These are phyloP conservation scores for Agrocybe pediades DNA, from an alignment of 768 basidiomycete genomes.

Conservation along the genomic window DNA sequence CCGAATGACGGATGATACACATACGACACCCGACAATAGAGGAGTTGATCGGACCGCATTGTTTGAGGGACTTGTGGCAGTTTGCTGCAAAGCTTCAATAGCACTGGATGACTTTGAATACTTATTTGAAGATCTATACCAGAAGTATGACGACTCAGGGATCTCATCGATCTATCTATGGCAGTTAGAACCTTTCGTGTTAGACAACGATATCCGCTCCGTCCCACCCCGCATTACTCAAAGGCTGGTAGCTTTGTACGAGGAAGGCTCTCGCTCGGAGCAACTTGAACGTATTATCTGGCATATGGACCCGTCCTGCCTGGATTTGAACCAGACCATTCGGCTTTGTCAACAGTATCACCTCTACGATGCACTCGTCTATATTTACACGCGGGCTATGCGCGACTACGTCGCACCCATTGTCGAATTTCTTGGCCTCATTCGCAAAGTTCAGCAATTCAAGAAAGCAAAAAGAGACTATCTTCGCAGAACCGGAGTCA, in stretches of 20 bases:
- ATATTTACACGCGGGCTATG: slow-evolving; percentile 89
- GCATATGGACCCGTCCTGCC: slow-evolving; percentile 89
- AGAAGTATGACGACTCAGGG: slow-evolving; percentile 81
- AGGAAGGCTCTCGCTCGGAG: slow-evolving; percentile 67
- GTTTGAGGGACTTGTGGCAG: slow-evolving; percentile 84
- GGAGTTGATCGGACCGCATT: slow-evolving; percentile 91
- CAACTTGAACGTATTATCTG: slow-evolving; percentile 89
- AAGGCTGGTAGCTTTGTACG: slow-evolving; percentile 76
- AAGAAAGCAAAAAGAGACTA: slow-evolving; percentile 40
- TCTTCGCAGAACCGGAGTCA: slow-evolving; percentile 28
- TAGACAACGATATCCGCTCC: slow-evolving; percentile 68
- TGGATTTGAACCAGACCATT: slow-evolving; percentile 95
- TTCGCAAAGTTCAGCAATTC: slow-evolving; percentile 65
- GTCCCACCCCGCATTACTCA: slow-evolving; percentile 91
- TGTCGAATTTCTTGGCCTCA: slow-evolving; percentile 78
- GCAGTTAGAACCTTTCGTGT: slow-evolving; percentile 80
- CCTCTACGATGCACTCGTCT: slow-evolving; percentile 92
- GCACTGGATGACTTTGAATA: slow-evolving; percentile 82
- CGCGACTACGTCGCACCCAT: slow-evolving; percentile 88
- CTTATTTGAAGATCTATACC: slow-evolving; percentile 92
- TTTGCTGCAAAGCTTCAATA: slow-evolving; percentile 78
- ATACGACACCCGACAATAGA: slow-evolving; percentile 76
- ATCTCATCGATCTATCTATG: slow-evolving; percentile 84
- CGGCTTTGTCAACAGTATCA: slow-evolving; percentile 78
- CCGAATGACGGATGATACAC: slow-evolving; percentile 88